These are phyloP conservation scores for Dactylonectria estremocensis DNA, from an alignment of 2,329 filamentous ascomycete species.

Conservation along the genomic window DNA sequence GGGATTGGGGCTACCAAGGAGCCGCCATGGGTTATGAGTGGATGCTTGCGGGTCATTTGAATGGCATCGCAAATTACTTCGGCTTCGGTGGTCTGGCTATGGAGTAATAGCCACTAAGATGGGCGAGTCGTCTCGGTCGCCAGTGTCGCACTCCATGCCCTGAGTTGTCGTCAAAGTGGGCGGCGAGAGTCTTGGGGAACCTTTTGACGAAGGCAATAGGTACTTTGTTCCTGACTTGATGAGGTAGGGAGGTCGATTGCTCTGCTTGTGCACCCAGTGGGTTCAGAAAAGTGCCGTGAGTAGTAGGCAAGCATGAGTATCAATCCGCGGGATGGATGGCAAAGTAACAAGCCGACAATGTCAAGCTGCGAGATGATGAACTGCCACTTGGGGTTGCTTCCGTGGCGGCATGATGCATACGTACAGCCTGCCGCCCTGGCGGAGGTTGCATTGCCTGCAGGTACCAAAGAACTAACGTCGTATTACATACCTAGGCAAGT, in stretches of 20 bases:
- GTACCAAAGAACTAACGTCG: conserved; percentile 36
- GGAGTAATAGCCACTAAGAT: conserved; percentile 16
- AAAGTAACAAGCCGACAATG: conserved; percentile 8
- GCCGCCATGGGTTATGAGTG: conserved; percentile 31
- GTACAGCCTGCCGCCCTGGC: conserved; percentile 27
- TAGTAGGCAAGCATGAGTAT: conserved; percentile 8
- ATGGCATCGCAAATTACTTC: conserved; percentile 45
- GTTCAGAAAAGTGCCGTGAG: conserved; percentile 6
- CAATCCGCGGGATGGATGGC: background rate
- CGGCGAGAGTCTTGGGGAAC: background rate
- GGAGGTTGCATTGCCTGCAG: conserved; percentile 45
- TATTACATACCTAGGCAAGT: background rate
- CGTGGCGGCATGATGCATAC: conserved; percentile 20
- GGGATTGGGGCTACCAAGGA: conserved; percentile 23
- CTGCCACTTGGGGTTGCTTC: conserved; percentile 8
- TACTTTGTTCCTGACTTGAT: background rate
- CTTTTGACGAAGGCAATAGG: conserved; percentile 1
- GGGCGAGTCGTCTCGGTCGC: conserved; percentile 12
- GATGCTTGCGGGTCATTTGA: conserved; percentile 41
- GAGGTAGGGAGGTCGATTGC: conserved; percentile 1
- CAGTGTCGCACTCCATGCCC: background rate
- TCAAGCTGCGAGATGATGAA: conserved; percentile 18
- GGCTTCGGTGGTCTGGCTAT: conserved; percentile 29
- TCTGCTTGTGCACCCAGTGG: conserved; percentile 1
- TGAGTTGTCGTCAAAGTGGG: background rate